Evolutionary conservation across 225 moss, liverwort and hornwort genomes (phyloP).

Genomic region (Sphagnum contortum): DNA sequence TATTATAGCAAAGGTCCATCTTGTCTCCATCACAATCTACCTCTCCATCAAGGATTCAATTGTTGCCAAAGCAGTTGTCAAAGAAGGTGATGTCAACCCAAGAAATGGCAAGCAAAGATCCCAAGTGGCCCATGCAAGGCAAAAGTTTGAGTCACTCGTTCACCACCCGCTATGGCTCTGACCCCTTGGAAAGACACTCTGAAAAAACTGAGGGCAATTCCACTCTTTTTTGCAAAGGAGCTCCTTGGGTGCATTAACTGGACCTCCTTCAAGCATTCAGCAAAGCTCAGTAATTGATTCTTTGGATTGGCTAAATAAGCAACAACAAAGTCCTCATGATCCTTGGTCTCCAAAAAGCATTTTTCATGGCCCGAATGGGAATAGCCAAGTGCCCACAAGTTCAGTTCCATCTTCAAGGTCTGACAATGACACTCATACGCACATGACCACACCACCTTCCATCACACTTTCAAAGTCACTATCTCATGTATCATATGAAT

Average conservation of each 20-base stretch:
- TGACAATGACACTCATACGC: constrained; percentile 31
- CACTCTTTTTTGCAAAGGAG: too few species aligned
- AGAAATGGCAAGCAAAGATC: constrained; percentile 8
- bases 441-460: constrained; percentile 25
- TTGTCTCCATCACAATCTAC: too few species aligned
- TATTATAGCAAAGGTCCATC: too few species aligned
- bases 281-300: background rate
- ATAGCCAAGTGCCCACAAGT: constrained; percentile 21
- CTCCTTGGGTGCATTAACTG: too few species aligned
- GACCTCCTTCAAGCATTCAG: background rate
- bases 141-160: constrained; percentile 23
- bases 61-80: too few species aligned
- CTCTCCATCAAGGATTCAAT: too few species aligned
- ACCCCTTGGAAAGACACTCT: constrained; percentile 12
- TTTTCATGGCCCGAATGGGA: constrained; percentile 53
- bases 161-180: constrained; percentile 11
- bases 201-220: background rate
- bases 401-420: constrained; percentile 61
- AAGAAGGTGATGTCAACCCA: too few species aligned
- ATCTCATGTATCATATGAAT: constrained; percentile 37
- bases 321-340: constrained; percentile 13
- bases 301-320: constrained; percentile 13
- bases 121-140: constrained; percentile 26
- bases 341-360: constrained; percentile 72
- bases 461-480: constrained; percentile 24